A percentile compares a stretch with the other conserved stretches of the same genome.
phyloP scores from a whole-genome alignment of 495 filamentous ascomycete species.

The Tuber brumale region DNA sequence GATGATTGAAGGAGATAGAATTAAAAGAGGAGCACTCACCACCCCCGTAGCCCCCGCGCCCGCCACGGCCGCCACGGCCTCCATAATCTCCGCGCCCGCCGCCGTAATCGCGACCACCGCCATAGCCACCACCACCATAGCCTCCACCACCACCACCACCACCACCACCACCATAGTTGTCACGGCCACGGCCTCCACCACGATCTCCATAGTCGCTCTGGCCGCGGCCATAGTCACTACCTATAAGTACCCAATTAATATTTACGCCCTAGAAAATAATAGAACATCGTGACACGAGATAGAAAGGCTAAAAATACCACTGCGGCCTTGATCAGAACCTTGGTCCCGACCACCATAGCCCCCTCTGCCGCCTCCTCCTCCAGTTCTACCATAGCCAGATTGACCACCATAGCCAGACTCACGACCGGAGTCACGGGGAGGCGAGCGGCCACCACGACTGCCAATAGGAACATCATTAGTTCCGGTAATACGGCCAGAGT shows the following conservation, averaged over 20 bases:
- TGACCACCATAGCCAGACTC: neutral
- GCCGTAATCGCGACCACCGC: neutral
- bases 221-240: neutral
- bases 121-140: neutral
- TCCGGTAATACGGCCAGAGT: neutral
- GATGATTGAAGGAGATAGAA: neutral
- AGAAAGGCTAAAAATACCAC: neutral
- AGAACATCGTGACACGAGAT: neutral
- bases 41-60: neutral
- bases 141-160: neutral
- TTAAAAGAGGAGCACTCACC: neutral
- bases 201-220: neutral
- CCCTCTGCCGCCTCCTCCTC: neutral
- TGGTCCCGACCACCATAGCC: neutral
- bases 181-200: neutral
- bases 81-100: neutral
- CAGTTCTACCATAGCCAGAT: neutral
- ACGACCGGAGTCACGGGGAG: neutral
- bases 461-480: neutral
- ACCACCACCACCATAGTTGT: neutral
- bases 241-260: constrained; percentile 5
- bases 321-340: constrained; percentile 1
- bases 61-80: neutral
- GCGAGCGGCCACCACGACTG: neutral
- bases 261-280: neutral